Base-by-base conservation (phyloP, 1,139 yeast genomes). In the Pneumocystis jirovecii region DNA sequence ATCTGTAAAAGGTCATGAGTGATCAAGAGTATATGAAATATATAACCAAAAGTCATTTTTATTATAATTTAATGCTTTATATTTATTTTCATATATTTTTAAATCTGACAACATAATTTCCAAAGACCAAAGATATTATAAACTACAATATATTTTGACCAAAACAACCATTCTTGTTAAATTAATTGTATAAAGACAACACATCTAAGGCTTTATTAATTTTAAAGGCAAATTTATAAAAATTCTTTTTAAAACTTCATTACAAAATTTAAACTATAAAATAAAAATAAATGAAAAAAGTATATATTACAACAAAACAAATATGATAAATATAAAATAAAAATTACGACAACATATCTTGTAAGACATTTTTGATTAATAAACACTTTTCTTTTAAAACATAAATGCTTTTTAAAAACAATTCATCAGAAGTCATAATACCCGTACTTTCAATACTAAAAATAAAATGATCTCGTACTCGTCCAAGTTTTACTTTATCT, bases 371-470 rank as follows among this genome's bases (percentile, higher is more conserved):
- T 64, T 67, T 67, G 45, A 67, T 63, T n/a, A 65, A 65, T 61
- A 63, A 44, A 34, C 95, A 96, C 78, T 93, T 93, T 74, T 85
- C 85, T 76, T 85, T 87, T 75, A 93, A 81, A 66, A 89, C 85
- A 74, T 93, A 82, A 66, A 93, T 87, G 68, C 95, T 84, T 76
- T 93, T 93, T 77, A 88, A 85, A 77, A 93, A 93, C 65, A 93
- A 89, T 76, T 91, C 97, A 73, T 89, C 96, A 31, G 98, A 96
- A 40, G 89, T 81, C 96, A 93, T 91, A 63, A 97, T 96, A 59
- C 98, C 97, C 2, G 96, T 86, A 67, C 95, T 85, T 77, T 93
- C 98, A 65, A 93, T 89, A 2, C 67, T 62, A 80, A 89, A 93
- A 65, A 93, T 88, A 75, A 93, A 93, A 73, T 93, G 96, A 75